Evolutionary conservation across 1,284 basidiomycete species (phyloP).

Genomic region (Inonotus obliquus): DNA sequence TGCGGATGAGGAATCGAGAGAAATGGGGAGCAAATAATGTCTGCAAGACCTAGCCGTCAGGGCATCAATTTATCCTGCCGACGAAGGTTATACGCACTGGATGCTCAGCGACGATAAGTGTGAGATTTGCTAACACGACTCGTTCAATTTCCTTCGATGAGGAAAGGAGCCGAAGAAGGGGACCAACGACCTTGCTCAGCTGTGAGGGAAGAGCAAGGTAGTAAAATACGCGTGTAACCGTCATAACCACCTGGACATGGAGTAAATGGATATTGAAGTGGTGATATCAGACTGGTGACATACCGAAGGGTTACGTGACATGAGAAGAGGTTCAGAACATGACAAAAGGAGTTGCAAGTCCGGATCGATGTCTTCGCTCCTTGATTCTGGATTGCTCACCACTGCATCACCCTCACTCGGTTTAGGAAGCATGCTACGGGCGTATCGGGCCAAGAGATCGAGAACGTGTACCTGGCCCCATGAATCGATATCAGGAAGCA

Average conservation of each 20-base stretch:
- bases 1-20: constrained; percentile 62
- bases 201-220: constrained; percentile 63
- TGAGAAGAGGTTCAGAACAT: constrained; percentile 71
- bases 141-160: constrained; percentile 65
- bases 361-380: constrained; percentile 54
- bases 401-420: constrained; percentile 40
- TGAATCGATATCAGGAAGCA: constrained; percentile 89
- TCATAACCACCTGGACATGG: constrained; percentile 62
- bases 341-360: constrained; percentile 78
- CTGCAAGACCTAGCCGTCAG: constrained; percentile 32
- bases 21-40: constrained; percentile 57
- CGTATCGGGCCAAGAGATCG: constrained; percentile 79
- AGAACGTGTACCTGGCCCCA: constrained; percentile 90
- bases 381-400: constrained; percentile 25
- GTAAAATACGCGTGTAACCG: constrained; percentile 67
- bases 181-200: constrained; percentile 52
- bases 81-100: constrained; percentile 46
- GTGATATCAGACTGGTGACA: constrained; percentile 22
- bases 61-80: neutral
- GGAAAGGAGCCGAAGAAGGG: constrained; percentile 65
- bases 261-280: neutral
- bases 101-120: constrained; percentile 53
- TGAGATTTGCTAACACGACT: constrained; percentile 67
- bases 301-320: constrained; percentile 84
- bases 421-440: constrained; percentile 76